Evolutionary conservation across 1,284 basidiomycete genomes (phyloP).

Genomic region (Vanrija humicola): DNA sequence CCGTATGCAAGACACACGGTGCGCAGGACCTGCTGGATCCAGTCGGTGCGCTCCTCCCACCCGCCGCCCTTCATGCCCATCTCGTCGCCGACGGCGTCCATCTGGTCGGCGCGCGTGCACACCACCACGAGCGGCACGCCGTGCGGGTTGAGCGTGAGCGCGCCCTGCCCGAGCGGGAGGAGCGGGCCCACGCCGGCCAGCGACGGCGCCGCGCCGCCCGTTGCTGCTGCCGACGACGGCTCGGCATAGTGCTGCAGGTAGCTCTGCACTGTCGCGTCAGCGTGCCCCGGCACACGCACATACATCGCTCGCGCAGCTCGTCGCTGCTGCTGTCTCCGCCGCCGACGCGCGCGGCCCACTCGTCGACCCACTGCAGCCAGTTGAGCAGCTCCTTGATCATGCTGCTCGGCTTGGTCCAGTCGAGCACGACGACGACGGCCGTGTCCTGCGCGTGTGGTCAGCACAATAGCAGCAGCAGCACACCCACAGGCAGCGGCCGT

Average conservation of each 20-base stretch:
- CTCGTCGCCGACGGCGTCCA: constrained; percentile 69
- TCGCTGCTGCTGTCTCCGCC: constrained; percentile 55
- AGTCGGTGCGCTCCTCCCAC: constrained; percentile 95
- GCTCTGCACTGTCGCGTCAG: constrained; percentile 63
- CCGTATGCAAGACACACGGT: constrained; percentile 92
- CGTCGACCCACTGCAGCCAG: constrained; percentile 81
- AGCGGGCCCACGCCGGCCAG: constrained; percentile 48
- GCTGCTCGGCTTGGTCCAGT: constrained; percentile 91
- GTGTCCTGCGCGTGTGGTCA: constrained; percentile 57
- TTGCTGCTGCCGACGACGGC: constrained; percentile 48
- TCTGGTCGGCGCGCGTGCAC: constrained; percentile 86
- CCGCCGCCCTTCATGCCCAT: constrained; percentile 60
- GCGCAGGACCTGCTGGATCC: constrained; percentile 87
- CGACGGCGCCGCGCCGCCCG: not conserved
- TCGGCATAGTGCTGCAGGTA: constrained; percentile 86
- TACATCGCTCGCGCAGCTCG: constrained; percentile 77
- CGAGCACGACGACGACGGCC: constrained; percentile 79
- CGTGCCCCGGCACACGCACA: constrained; percentile 41
- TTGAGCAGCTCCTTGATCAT: constrained; percentile 72
- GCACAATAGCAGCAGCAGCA: not conserved
- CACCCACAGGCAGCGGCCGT: constrained; percentile 34
- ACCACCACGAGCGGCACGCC: constrained; percentile 86
- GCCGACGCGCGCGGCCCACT: constrained; percentile 56
- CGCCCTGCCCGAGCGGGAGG: constrained; percentile 71
- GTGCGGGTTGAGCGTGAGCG: constrained; percentile 71